phyloP scores from a whole-genome alignment of 2,329 filamentous ascomycete species.

The Hymenoscyphus infarciens region DNA sequence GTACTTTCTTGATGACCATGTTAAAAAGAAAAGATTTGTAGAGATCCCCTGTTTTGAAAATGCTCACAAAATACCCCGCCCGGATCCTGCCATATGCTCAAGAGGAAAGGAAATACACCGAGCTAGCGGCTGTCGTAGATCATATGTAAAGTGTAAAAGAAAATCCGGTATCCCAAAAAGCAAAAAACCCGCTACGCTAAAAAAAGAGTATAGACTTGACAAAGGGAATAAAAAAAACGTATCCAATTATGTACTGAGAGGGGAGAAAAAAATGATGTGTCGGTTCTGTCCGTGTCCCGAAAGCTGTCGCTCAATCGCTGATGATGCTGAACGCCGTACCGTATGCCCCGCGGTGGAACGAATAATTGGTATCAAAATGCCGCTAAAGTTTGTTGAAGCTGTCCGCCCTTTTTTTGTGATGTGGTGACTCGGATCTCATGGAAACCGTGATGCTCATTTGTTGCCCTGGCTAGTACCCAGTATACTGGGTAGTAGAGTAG shows the following conservation, averaged over 20 bases:
- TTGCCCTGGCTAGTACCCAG: constrained; percentile 40
- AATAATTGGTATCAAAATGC: constrained; percentile 33
- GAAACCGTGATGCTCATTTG: constrained; percentile 22
- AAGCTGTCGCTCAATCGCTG: constrained; percentile 34
- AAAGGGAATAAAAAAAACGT: constrained; percentile 38
- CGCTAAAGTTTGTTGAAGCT: constrained; percentile 30
- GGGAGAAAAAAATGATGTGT: constrained; percentile 21
- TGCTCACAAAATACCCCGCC: constrained; percentile 33
- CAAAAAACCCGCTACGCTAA: constrained; percentile 50
- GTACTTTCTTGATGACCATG: constrained; percentile 30
- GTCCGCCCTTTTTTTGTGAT: constrained; percentile 19
- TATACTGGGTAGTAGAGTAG: constrained; percentile 47
- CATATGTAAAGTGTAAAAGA: constrained; percentile 44
- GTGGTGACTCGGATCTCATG: constrained; percentile 15
- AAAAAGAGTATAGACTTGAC: constrained; percentile 33
- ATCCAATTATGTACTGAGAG: constrained; percentile 35
- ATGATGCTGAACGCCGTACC: constrained; percentile 30
- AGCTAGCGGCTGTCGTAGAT: constrained; percentile 35
- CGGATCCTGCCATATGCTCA: constrained; percentile 33
- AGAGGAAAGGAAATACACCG: constrained; percentile 31
- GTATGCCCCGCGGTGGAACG: constrained; percentile 22
- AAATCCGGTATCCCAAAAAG: constrained; percentile 42
- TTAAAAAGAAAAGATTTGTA: constrained; percentile 21
- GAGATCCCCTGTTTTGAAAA: constrained; percentile 37
- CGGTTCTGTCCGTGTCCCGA: constrained; percentile 27